Base-by-base conservation (phyloP, 495 filamentous ascomycete genomes). In the Oleoguttula mirabilis region DNA sequence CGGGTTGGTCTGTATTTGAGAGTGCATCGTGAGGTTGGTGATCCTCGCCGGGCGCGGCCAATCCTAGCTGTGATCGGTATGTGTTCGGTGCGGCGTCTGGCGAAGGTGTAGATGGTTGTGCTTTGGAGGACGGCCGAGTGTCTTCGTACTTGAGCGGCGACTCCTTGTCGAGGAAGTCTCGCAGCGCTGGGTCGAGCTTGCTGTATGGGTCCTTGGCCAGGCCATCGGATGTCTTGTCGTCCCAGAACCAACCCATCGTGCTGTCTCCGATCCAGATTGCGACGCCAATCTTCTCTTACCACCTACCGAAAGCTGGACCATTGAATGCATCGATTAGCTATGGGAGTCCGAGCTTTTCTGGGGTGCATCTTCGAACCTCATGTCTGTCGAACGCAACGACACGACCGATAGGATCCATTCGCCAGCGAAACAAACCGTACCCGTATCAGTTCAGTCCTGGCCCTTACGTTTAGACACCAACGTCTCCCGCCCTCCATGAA, bases 111-210 rank as follows among this genome's bases (percentile, higher is more conserved):
- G 34, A 54, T 14, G 12, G 31, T 21, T 54, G 46, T 32, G 52
- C 27, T 27, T 44, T 23, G 22, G 54, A 45, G 24, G 41, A 12
- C 38, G 52, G 37, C 20, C 50, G 21, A 32, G 59, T 24, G 8
- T 47, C 21, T 27, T 48, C 14, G 60, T 30, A 7, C 46, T 38
- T 37, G 59, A 41, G 11, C 48, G 41, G 21, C 56, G 52, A 21
- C 65, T 94, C 84, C 59, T 78, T 74, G 53, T 80, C 69, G 56
- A 95, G 81, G 66, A 82, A 94, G 49, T 87, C 79, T 31, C 80
- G 80, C 24, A 94, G 73, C 45, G 71, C 74, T 32, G 88, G 86
- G 55, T 94, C 85, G 50, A 95, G 80, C 52, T 82, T 77, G 51
- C 74, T 67, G 55, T 88, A 74, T 40, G 87, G 80, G 55, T 94